phyloP scores from a whole-genome alignment of 1,284 basidiomycete genomes.

The Takashimella tepidaria region DNA sequence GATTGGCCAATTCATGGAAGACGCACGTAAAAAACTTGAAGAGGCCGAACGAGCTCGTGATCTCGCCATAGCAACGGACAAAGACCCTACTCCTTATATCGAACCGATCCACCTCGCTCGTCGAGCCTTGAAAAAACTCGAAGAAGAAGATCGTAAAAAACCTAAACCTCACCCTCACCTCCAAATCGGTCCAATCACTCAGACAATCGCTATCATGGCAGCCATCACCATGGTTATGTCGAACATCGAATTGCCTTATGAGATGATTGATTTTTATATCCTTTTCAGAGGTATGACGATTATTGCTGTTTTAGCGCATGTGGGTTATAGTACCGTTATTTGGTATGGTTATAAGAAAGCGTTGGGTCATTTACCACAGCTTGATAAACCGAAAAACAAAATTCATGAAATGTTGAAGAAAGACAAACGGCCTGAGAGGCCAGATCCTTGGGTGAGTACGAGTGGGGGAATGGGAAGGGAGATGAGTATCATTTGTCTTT shows the following conservation, averaged over 20 bases:
- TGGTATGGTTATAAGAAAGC: conserved; percentile 34
- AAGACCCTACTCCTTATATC: neutral
- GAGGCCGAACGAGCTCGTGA: neutral
- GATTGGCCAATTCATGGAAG: too few relatives aligned
- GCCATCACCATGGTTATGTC: conserved; percentile 24
- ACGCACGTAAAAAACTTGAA: neutral
- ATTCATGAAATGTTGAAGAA: conserved; percentile 13
- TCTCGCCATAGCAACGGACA: neutral
- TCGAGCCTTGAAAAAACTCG: neutral
- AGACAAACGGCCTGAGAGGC: conserved; percentile 12
- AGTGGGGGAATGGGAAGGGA: conserved; percentile 2
- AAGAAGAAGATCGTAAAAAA: neutral
- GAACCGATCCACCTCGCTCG: neutral
- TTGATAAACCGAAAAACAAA: conserved; percentile 6
- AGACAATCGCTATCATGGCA: conserved; percentile 32
- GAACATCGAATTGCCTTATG: conserved; percentile 17
- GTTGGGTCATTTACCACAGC: conserved; percentile 18
- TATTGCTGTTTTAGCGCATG: conserved; percentile 18
- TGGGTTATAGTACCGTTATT: conserved; percentile 27
- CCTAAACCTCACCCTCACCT: conserved; percentile 5
- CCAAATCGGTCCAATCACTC: conserved; percentile 29
- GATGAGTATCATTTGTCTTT: too few relatives aligned
- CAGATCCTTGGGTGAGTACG: conserved; percentile 26
- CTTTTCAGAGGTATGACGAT: conserved; percentile 32
- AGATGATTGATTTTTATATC: conserved; percentile 28